A percentile compares a stretch with the other conserved stretches of the same genome.
phyloP scores from a whole-genome alignment of 176 grass and related monocot genomes.

The Dactylis glomerata region DNA sequence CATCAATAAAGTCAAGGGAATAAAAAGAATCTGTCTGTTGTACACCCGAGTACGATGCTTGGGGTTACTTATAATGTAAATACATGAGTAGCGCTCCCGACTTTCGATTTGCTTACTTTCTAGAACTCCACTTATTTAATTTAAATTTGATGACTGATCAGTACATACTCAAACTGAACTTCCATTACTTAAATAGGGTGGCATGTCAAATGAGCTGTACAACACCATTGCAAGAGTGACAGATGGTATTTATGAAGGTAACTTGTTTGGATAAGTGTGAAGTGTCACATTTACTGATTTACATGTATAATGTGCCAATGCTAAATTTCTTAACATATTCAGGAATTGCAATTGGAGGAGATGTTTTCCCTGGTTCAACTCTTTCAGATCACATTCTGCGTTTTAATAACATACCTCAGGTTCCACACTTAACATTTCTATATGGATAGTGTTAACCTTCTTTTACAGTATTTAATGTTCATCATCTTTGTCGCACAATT shows the following conservation, averaged over 20 bases:
- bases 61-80: not conserved
- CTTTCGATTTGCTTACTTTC: not conserved
- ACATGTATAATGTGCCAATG: not conserved
- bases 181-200: slow-evolving; percentile 61
- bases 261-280: not conserved
- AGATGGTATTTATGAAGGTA: slow-evolving; percentile 99
- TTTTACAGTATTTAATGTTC: not conserved
- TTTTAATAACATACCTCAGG: slow-evolving; percentile 98
- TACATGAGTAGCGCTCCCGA: not conserved
- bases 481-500: not conserved
- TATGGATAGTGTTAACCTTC: not conserved
- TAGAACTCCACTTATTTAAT: not conserved
- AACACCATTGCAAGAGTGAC: slow-evolving; percentile 97
- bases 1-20: not conserved
- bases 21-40: not conserved
- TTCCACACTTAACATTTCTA: slow-evolving; percentile 32
- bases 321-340: slow-evolving; percentile 19
- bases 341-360: slow-evolving; percentile 99
- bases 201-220: slow-evolving; percentile 99
- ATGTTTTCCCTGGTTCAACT: slow-evolving; percentile 98
- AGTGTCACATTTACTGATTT: not conserved
- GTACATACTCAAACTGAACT: slow-evolving; percentile 1
- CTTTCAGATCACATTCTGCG: slow-evolving; percentile 93
- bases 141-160: not conserved
- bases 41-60: not conserved